Conservation (phyloP, 331 rosid genomes). For the Acacia pycnantha region DNA sequence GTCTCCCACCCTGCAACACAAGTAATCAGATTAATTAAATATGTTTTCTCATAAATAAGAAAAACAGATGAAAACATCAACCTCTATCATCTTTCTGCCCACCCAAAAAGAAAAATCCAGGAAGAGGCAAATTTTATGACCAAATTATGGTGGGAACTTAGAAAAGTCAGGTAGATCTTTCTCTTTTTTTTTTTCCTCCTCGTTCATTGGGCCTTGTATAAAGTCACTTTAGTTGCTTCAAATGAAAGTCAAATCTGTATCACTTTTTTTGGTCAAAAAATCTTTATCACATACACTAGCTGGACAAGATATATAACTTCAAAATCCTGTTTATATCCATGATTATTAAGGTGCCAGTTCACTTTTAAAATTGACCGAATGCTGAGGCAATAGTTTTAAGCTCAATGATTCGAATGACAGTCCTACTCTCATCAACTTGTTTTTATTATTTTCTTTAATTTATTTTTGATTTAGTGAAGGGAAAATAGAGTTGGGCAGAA, state of each 20-base stretch:
- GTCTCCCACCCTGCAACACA: slow-evolving; percentile 84
- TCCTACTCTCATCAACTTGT: neutral
- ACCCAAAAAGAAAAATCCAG: slow-evolving; percentile 1
- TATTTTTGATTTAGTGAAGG: neutral
- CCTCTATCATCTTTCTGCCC: neutral
- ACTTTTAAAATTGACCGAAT: neutral
- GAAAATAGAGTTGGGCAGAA: neutral
- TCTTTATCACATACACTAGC: no score
- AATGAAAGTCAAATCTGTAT: no score
- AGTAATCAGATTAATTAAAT: slow-evolving; percentile 5
- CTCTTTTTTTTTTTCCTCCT: neutral
- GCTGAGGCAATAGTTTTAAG: neutral
- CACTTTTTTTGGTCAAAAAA: no score
- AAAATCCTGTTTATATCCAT: neutral
- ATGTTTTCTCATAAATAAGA: neutral
- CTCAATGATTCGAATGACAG: neutral
- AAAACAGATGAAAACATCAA: slow-evolving; percentile 6
- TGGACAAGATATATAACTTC: neutral
- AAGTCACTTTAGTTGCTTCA: neutral
- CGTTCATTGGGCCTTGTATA: neutral
- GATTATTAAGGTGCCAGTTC: neutral
- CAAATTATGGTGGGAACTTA: neutral
- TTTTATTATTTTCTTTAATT: neutral
- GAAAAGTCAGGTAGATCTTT: neutral
- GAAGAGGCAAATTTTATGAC: neutral